Evolutionary conservation across 2,329 filamentous ascomycete genomes (phyloP), one percentile per base, ranked within the genome.

Genomic region (Dothistroma septosporum): DNA sequence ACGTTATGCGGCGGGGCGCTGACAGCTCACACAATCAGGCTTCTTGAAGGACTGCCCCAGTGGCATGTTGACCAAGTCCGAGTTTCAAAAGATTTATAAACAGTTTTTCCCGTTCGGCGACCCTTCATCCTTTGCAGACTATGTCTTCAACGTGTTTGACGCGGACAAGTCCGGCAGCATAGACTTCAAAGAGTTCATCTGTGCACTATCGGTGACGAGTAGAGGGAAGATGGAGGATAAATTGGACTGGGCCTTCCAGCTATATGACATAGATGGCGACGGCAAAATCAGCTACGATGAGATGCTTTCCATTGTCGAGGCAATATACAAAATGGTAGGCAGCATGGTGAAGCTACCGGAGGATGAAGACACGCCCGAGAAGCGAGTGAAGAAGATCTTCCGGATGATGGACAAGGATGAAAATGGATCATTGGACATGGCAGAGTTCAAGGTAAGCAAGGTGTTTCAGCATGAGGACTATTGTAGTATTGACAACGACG

Each of bases 361-460:
- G 77, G 94, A 99, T 79, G 94, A 99, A 81, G 93, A 99, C 79
- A 99, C 94, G 60, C 94, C 94, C 19, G 93, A 97, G 83, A 99
- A 99, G 82, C 89, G 94, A 66, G 94, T 99, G 65, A 87, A 84
- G 78, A 99, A 99, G 83, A 97, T 99, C 77, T 99, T 99, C 83
- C 85, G 89, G 72, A 97, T 97, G 94, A 99, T 99, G 94, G 94
- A 99, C 82, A 99, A 99, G 84, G 94, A 99, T 76, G 93, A 97
- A 80, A 97, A 97, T 75, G 94, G 93, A 70, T 95, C 90, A 73
- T 80, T 99, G 70, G 93, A 97, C 76, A 93, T 97, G 84, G 89
- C 92, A 63, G 94, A 99, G 76, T 99, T 99, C 83, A 97, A 97
- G 69, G 71, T 72, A 52, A 46, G 64, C 41, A 21, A n/a, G 9